Conservation (phyloP, 306 rosid genomes). For the Betula pendula region DNA sequence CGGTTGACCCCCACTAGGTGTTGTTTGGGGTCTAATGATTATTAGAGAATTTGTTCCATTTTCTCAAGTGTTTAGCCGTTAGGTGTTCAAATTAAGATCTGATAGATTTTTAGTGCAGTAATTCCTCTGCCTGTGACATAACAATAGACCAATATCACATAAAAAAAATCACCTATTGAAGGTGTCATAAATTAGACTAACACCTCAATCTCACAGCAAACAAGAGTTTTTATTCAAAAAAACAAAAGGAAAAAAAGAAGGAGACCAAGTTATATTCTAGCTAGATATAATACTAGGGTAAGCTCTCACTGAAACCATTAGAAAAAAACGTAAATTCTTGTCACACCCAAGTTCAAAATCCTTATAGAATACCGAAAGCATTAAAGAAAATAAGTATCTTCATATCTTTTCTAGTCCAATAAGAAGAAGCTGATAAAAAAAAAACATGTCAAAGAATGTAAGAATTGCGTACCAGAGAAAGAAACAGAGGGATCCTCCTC, state of each 20-base stretch:
- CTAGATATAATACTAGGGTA: too few species aligned
- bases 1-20: too few species aligned
- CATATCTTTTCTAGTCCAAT: neutral
- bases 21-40: too few species aligned
- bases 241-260: neutral
- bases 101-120: neutral
- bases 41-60: neutral
- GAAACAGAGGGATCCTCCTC: constrained; percentile 52
- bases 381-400: too few species aligned
- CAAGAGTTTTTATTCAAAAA: neutral
- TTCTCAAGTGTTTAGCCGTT: neutral
- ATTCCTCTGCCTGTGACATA: neutral
- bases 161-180: neutral
- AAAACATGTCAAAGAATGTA: neutral
- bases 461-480: constrained; percentile 45
- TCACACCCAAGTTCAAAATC: too few species aligned
- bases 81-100: neutral
- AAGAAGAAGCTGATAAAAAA: neutral
- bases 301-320: too few species aligned
- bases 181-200: neutral
- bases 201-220: neutral
- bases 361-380: too few species aligned
- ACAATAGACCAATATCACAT: neutral
- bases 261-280: too few species aligned
- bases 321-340: too few species aligned